Percentiles rank a stretch among this genome's conserved stretches.
Conservation (phyloP, 371 early-diverging fungal genomes). For the Fennellomyces sp. region DNA sequence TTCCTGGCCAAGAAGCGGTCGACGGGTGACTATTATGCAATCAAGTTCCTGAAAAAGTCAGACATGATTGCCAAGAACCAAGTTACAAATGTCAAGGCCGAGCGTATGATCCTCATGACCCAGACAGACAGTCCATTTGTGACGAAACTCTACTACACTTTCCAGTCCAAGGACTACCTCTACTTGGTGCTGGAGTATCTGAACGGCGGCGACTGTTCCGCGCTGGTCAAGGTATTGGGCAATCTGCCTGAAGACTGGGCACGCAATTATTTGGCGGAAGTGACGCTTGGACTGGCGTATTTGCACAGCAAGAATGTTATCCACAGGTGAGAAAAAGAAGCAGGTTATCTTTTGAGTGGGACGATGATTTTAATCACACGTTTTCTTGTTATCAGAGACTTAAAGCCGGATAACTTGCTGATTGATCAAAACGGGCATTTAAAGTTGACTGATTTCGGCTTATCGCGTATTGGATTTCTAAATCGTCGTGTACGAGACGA, state of each 20-base stretch:
- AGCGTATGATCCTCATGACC: constrained; percentile 83
- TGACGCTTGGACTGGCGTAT: constrained; percentile 93
- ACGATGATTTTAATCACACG: no score
- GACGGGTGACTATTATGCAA: constrained; percentile 89
- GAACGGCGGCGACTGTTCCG: constrained; percentile 97
- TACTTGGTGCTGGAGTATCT: constrained; percentile 96
- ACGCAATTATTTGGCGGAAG: constrained; percentile 92
- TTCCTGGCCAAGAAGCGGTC: constrained; percentile 84
- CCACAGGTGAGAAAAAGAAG: constrained; percentile 68
- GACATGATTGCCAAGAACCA: constrained; percentile 95
- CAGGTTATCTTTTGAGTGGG: not conserved
- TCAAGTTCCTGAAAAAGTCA: constrained; percentile 87
- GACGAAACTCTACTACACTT: constrained; percentile 90
- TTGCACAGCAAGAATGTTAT: constrained; percentile 84
- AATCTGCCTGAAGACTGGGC: constrained; percentile 89
- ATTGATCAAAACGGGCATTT: constrained; percentile 91
- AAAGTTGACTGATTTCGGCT: constrained; percentile 95
- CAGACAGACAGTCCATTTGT: constrained; percentile 94
- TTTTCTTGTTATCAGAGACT: constrained; percentile 55
- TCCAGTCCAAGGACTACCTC: constrained; percentile 90
- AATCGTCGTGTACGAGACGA: constrained; percentile 78
- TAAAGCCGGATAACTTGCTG: constrained; percentile 92
- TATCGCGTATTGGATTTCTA: constrained; percentile 86
- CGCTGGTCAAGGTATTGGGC: constrained; percentile 86
- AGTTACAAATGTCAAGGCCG: constrained; percentile 89